Conservation (phyloP, 140 eudicot species). For the Oenanthe javanica region DNA sequence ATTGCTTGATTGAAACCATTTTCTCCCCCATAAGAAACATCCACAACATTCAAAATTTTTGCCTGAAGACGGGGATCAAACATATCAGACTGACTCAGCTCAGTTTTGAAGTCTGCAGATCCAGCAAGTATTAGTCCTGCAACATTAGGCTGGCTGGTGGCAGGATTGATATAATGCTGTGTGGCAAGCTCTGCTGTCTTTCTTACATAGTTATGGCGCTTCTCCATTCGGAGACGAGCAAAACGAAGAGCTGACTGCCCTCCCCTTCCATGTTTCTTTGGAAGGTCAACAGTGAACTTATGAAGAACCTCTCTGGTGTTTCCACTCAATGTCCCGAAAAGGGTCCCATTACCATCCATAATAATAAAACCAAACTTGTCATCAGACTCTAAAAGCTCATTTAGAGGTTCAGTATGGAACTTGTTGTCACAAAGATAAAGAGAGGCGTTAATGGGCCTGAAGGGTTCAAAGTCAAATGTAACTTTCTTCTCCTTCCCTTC, state of each 20-base stretch:
- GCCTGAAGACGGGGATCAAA: slow-evolving; percentile 13
- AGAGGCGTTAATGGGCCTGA: slow-evolving; percentile 6
- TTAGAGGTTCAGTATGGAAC: slow-evolving; percentile 3
- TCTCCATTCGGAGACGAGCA: slow-evolving; percentile 13
- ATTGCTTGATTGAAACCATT: slow-evolving; percentile 11
- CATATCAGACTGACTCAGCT: slow-evolving; percentile 10
- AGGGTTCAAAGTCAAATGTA: slow-evolving; percentile 7
- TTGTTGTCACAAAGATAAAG: slow-evolving; percentile 10
- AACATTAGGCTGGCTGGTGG: slow-evolving; percentile 12
- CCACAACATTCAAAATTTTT: slow-evolving; percentile 6
- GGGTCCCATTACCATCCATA: slow-evolving; percentile 11
- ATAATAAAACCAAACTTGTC: slow-evolving; percentile 7
- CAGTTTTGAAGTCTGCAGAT: slow-evolving; percentile 11
- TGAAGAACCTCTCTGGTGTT: slow-evolving; percentile 9
- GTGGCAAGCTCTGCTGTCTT: slow-evolving; percentile 9
- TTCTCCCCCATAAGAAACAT: slow-evolving; percentile 5
- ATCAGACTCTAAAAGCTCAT: slow-evolving; percentile 6
- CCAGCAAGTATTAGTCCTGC: slow-evolving; percentile 8
- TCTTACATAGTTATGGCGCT: slow-evolving; percentile 11
- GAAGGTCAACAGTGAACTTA: slow-evolving; percentile 8
- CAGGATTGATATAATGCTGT: background rate
- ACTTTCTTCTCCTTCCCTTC: slow-evolving; percentile 8
- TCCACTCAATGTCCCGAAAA: slow-evolving; percentile 9
- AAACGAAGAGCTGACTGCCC: slow-evolving; percentile 12
- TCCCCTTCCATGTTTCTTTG: slow-evolving; percentile 12